Conservation (phyloP, 352 stramenopile species). For the Aphanomyces astaci region DNA sequence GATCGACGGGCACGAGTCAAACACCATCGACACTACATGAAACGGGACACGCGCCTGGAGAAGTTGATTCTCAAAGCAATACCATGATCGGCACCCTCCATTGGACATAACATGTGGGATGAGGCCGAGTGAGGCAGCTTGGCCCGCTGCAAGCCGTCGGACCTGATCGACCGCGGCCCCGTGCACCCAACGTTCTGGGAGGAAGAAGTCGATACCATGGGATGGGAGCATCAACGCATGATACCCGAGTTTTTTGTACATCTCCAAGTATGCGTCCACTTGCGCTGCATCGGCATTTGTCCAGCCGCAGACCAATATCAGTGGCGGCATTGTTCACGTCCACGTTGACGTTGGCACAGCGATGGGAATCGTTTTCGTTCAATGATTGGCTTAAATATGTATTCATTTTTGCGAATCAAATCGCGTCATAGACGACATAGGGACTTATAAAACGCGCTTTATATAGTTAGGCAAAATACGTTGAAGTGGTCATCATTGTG, state of each 20-base stretch:
- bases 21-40: slow-evolving; percentile 8
- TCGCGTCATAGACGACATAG: too few relatives aligned
- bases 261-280: neutral
- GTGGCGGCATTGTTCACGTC: neutral
- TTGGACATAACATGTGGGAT: slow-evolving; percentile 17
- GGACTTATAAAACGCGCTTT: too few relatives aligned
- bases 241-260: slow-evolving; percentile 7
- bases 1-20: slow-evolving; percentile 10
- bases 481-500: too few relatives aligned
- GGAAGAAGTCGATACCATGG: slow-evolving; percentile 8
- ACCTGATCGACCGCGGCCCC: neutral
- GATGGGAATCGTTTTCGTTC: neutral
- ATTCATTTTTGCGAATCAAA: too few relatives aligned
- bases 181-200: slow-evolving; percentile 6
- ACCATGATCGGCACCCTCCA: slow-evolving; percentile 13
- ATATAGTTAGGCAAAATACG: too few relatives aligned
- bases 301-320: slow-evolving; percentile 13
- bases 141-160: neutral
- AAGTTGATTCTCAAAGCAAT: slow-evolving; percentile 14
- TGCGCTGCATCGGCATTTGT: neutral
- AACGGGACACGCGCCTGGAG: neutral
- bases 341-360: neutral
- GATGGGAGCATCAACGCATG: neutral
- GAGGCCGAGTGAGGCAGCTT: neutral
- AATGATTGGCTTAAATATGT: neutral